phyloP scores from a whole-genome alignment of 73 alveolate genomes.

The Stentor coeruleus region DNA sequence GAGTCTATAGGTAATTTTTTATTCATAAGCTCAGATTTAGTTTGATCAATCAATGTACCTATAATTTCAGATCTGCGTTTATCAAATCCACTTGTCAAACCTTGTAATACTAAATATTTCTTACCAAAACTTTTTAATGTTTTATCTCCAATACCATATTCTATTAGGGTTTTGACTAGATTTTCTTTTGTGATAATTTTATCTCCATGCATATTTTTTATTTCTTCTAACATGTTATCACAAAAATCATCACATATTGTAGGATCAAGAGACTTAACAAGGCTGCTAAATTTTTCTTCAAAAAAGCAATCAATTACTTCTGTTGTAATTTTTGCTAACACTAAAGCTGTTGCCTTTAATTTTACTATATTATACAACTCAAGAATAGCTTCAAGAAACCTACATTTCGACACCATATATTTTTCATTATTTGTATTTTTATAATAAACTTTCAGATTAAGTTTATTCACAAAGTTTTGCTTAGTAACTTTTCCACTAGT shows the following conservation, averaged over 20 bases:
- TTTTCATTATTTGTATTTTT: not conserved
- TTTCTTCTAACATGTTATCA: not conserved
- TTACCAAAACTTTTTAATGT: not conserved
- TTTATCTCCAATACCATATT: not conserved
- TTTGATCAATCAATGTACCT: too few relatives aligned
- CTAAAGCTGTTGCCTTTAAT: not conserved
- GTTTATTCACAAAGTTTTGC: too few relatives aligned
- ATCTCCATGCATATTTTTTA: not conserved
- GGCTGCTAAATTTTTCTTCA: not conserved
- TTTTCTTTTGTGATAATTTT: too few relatives aligned
- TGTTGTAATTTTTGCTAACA: too few relatives aligned
- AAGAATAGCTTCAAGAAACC: not conserved
- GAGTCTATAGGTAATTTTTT: too few relatives aligned
- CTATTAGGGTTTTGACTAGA: not conserved
- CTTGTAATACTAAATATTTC: not conserved
- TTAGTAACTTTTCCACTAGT: not conserved
- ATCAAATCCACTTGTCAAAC: not conserved
- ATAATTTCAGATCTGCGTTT: not conserved
- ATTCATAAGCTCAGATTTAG: too few relatives aligned
- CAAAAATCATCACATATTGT: not conserved
- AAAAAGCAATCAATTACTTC: not conserved
- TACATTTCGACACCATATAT: too few relatives aligned
- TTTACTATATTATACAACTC: not conserved
- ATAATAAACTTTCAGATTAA: not conserved
- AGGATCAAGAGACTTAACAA: not conserved